phyloP scores from a whole-genome alignment of 73 alveolate species.

The Tetrahymena elliotti region DNA sequence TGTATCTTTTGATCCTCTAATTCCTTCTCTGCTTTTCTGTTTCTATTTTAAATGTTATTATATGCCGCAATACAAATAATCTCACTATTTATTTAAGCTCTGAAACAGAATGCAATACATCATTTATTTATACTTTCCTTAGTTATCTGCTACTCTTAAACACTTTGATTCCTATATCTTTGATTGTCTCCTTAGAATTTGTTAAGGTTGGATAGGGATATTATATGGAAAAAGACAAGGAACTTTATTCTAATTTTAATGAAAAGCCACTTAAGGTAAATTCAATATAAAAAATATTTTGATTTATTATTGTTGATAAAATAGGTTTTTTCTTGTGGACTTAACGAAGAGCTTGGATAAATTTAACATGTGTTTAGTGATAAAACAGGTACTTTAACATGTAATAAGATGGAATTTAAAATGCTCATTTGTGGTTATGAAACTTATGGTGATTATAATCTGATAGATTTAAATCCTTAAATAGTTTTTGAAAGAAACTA shows the following conservation, averaged over 20 bases:
- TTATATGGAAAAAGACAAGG: slow-evolving; percentile 54
- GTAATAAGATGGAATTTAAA: slow-evolving; percentile 69
- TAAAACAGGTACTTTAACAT: slow-evolving; percentile 80
- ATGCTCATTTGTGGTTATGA: not conserved
- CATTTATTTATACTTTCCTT: slow-evolving; percentile 44
- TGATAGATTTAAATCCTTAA: not conserved
- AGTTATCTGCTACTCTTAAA: slow-evolving; percentile 68
- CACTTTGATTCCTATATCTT: slow-evolving; percentile 71
- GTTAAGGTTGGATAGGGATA: slow-evolving; percentile 61
- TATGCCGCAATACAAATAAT: not conserved
- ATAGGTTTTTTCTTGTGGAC: slow-evolving; percentile 31
- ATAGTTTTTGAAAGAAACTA: not conserved
- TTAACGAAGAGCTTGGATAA: slow-evolving; percentile 79
- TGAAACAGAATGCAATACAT: not conserved
- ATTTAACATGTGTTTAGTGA: slow-evolving; percentile 75
- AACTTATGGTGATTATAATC: slow-evolving; percentile 12
- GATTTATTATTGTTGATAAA: not conserved
- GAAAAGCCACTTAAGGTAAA: slow-evolving; percentile 53
- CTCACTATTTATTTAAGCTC: not conserved
- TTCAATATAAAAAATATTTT: too few species aligned
- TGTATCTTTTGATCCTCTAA: not conserved
- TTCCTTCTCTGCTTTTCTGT: not conserved
- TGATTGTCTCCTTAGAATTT: slow-evolving; percentile 60
- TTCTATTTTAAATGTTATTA: not conserved
- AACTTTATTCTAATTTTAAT: slow-evolving; percentile 41